These are phyloP conservation scores for Ananas comosus DNA, from an alignment of 176 grass and related monocot genomes.

Conservation along the genomic window DNA sequence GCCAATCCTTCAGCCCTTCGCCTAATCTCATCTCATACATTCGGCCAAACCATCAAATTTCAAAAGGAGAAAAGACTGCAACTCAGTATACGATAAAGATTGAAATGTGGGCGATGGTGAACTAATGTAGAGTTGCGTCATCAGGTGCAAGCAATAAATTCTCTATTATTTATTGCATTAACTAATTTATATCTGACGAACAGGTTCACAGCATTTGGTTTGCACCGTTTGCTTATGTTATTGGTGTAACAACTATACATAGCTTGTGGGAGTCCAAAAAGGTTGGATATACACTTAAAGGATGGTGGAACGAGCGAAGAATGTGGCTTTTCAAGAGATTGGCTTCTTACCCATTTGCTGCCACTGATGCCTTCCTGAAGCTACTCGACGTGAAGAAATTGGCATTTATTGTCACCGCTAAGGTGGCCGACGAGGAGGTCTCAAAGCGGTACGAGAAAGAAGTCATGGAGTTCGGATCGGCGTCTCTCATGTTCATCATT, in stretches of 20 bases:
- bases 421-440: slow-evolving; percentile 23
- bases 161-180: too few species aligned
- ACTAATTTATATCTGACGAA: too few species aligned
- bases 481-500: slow-evolving; percentile 29
- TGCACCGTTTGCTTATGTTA: slow-evolving; percentile 5
- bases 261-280: background rate
- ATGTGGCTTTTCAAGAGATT: slow-evolving; percentile 20
- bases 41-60: too few species aligned
- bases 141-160: too few species aligned
- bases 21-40: too few species aligned
- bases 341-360: slow-evolving; percentile 12
- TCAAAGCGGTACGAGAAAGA: slow-evolving; percentile 25
- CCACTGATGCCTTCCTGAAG: slow-evolving; percentile 2
- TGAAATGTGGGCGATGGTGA: too few species aligned
- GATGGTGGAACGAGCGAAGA: slow-evolving; percentile 21
- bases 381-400: background rate
- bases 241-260: background rate
- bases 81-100: too few species aligned
- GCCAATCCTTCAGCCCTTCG: too few species aligned
- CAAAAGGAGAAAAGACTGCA: too few species aligned
- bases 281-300: background rate
- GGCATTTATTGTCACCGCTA: slow-evolving; percentile 7
- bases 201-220: slow-evolving; percentile 15
- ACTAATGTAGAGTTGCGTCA: background rate
- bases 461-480: slow-evolving; percentile 29